Evolutionary conservation across 2,329 filamentous ascomycete species (phyloP), one percentile per base, ranked within the genome.

Genomic region (Neofusicoccum ribis): DNA sequence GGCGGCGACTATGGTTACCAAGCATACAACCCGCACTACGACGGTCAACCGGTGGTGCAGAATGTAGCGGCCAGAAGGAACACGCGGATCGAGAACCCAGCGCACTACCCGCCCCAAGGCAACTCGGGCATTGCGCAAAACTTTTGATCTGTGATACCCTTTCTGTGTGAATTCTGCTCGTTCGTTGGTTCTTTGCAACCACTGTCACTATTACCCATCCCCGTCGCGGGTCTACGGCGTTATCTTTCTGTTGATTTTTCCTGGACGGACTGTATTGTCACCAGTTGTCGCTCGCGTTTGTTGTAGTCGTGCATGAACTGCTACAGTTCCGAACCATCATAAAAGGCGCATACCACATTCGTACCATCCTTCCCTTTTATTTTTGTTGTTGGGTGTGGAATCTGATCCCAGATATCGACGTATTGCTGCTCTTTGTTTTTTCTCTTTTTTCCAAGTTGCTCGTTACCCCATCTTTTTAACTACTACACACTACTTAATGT

Each of bases 111-210:
- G 11, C 92, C 96, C 74, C 93, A 96, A 81, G 88, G 87, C 39
- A 96, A 91, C 72, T 92, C 92, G 44, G 95, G 95, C 66, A 97
- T 99, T 72, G 91, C 95, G 37, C 95, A 98, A 80, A 99, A 99
- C 79, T 99, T 99, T 73, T 98, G 56, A 60, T 60, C 43, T 37
- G 41, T 27, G 43, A 60, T 60, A 60, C 56, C 56, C 56, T 60
- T 60, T 47, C 47, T 36, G n/a, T 47, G 41, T 60, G 36, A 23
- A 36, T 60, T 60, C 56, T 47, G 56, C 23, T 60, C 56, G 56
- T 60, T 60, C 54, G 41, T 47, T 60, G 56, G 27, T 60, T 44
- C 39, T 37, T 34, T 34, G 39, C 54, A 27, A 20, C 56, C 27
- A 60, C 43, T 60, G 56, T 60, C 31, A 36, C 31, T 47, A 60